Conservation (phyloP, 176 grass and related monocot genomes). For the Zoysia pacifica region DNA sequence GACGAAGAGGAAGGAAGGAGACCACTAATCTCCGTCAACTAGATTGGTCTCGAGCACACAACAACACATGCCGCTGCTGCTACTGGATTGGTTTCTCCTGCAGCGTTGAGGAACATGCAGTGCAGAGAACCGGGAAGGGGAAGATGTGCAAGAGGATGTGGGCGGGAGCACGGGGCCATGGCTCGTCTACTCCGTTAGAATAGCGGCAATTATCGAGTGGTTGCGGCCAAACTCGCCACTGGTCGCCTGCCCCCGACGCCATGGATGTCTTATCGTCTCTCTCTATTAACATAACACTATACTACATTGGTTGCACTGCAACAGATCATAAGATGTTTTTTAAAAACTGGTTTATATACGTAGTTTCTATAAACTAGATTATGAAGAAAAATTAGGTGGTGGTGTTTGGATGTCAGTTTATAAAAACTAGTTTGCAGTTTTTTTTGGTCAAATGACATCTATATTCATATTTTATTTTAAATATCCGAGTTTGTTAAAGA, state of each 20-base stretch:
- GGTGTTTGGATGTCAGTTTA: no score
- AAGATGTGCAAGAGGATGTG: neutral
- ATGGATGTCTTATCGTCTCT: neutral
- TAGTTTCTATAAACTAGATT: no score
- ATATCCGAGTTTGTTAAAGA: no score
- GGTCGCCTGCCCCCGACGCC: conserved; percentile 7
- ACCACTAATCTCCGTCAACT: conserved; percentile 7
- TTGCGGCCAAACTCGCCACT: conserved; percentile 38
- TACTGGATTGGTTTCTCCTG: neutral
- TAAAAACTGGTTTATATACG: no score
- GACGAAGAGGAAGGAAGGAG: conserved; percentile 13
- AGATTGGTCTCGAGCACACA: neutral
- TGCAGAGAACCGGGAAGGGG: conserved; percentile 35
- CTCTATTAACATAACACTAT: no score
- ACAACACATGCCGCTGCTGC: neutral
- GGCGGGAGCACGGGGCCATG: neutral
- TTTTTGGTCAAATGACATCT: no score
- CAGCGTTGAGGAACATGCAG: neutral
- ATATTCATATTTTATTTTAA: no score
- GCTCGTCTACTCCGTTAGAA: neutral
- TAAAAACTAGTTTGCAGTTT: no score
- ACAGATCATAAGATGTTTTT: no score
- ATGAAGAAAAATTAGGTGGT: no score
- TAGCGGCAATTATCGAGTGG: conserved; percentile 37
- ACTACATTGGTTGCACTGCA: no score